Evolutionary conservation across 2,329 filamentous ascomycete genomes (phyloP).

Genomic region (Fonsecaea erecta): DNA sequence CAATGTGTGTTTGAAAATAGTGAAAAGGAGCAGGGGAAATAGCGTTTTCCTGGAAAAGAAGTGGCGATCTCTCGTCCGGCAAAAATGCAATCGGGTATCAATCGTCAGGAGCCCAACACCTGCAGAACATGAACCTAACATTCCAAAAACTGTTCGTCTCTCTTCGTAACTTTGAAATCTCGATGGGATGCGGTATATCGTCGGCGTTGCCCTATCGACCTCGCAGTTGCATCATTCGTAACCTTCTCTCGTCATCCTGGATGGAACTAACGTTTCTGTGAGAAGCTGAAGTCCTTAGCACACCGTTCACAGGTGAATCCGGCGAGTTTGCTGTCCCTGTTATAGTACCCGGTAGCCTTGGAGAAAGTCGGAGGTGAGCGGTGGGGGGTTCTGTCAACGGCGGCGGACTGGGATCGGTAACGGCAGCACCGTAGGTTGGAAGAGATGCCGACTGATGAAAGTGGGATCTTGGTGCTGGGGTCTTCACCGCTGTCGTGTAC

Average conservation of each 20-base stretch:
- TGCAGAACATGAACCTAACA: background rate
- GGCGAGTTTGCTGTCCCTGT: conserved; percentile 25
- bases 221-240: conserved; percentile 48
- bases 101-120: background rate
- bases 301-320: conserved; percentile 38
- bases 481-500: conserved; percentile 73
- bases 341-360: conserved; percentile 44
- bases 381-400: conserved; percentile 46
- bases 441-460: conserved; percentile 48
- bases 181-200: background rate
- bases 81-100: conserved; percentile 3
- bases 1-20: background rate
- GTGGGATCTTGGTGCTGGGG: conserved; percentile 62
- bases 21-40: background rate
- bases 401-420: conserved; percentile 35
- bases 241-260: conserved; percentile 47
- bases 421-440: conserved; percentile 69
- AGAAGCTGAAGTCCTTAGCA: conserved; percentile 38
- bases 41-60: background rate
- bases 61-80: background rate
- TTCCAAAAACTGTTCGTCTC: background rate
- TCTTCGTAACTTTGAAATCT: background rate
- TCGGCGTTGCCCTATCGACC: conserved; percentile 32
- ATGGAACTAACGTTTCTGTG: conserved; percentile 36
- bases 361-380: conserved; percentile 45